A percentile compares a stretch with the other conserved stretches of the same genome.
phyloP scores from a whole-genome alignment of 139 green algal genomes.

The Limnomonas spitsbergensis region DNA sequence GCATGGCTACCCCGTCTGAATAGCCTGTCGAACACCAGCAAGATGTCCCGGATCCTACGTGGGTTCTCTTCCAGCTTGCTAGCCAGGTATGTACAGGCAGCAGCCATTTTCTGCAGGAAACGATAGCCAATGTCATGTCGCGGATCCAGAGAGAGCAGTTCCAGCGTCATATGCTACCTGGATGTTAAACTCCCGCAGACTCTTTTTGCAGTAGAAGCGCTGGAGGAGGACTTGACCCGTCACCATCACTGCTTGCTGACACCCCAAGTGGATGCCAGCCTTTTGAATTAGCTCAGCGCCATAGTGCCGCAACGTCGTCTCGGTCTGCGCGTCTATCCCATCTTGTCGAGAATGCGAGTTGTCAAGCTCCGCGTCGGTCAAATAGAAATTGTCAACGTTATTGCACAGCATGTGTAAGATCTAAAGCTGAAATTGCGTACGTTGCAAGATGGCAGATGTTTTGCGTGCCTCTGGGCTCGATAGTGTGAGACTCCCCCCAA shows the following conservation, averaged over 20 bases:
- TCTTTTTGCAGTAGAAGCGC: conserved; percentile 92
- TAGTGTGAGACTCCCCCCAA: no score
- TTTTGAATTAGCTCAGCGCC: conserved; percentile 79
- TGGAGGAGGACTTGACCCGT: conserved; percentile 92
- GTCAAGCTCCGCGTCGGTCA: conserved; percentile 68
- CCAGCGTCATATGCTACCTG: conserved; percentile 55
- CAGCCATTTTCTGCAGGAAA: conserved; percentile 62
- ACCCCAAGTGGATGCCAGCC: conserved; percentile 60
- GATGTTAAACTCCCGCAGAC: conserved; percentile 73
- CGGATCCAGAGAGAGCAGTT: background rate
- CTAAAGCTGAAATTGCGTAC: no score
- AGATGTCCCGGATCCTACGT: conserved; percentile 41
- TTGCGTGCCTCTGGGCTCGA: no score
- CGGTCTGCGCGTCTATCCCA: conserved; percentile 71
- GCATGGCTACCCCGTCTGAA: background rate
- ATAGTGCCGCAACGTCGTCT: conserved; percentile 69
- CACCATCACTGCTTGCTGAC: conserved; percentile 77
- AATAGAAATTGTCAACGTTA: conserved; percentile 83
- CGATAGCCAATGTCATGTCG: no score
- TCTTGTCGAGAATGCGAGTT: conserved; percentile 64
- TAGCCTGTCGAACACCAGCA: conserved; percentile 79
- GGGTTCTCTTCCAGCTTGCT: conserved; percentile 87
- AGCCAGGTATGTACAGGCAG: conserved; percentile 70
- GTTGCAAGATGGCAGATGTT: no score
- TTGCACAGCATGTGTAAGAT: conserved; percentile 29